Evolutionary conservation across 2,329 filamentous ascomycete genomes (phyloP).

Genomic region (Fusarium buharicum): DNA sequence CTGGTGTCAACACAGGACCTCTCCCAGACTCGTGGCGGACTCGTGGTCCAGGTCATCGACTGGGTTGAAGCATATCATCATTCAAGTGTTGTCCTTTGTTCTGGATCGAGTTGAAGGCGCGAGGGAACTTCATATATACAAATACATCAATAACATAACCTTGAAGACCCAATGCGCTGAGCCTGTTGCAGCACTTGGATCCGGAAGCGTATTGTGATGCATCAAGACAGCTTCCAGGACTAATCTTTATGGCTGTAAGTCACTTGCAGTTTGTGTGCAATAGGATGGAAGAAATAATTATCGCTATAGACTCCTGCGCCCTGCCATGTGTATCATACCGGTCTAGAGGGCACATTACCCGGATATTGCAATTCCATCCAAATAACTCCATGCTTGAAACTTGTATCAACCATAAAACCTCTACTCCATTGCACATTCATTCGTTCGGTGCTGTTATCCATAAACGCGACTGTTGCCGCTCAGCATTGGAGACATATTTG

Average conservation of each 20-base stretch:
- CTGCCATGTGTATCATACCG: not conserved
- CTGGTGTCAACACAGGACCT: conserved; percentile 59
- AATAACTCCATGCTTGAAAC: conserved; percentile 34
- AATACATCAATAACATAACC: too few species aligned
- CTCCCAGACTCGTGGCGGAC: conserved; percentile 72
- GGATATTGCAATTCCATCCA: conserved; percentile 1
- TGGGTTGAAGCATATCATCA: conserved; percentile 58
- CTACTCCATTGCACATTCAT: not conserved
- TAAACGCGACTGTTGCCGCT: conserved; percentile 32
- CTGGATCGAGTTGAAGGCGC: too few species aligned
- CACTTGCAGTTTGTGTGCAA: conserved; percentile 1
- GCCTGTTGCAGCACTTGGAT: too few species aligned
- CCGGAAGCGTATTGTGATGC: too few species aligned
- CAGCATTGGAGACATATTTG: conserved; percentile 21
- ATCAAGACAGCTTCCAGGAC: too few species aligned
- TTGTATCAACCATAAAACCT: not conserved
- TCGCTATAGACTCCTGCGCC: conserved; percentile 5
- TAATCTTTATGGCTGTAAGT: too few species aligned
- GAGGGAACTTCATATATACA: too few species aligned
- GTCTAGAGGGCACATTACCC: not conserved
- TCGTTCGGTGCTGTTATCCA: conserved; percentile 12
- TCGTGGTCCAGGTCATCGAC: conserved; percentile 69
- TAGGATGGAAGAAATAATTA: conserved; percentile 9
- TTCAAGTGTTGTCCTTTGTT: too few species aligned
- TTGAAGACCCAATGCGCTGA: too few species aligned